Conservation (phyloP, 345 rosid genomes). For the Eucalyptus marginata region DNA sequence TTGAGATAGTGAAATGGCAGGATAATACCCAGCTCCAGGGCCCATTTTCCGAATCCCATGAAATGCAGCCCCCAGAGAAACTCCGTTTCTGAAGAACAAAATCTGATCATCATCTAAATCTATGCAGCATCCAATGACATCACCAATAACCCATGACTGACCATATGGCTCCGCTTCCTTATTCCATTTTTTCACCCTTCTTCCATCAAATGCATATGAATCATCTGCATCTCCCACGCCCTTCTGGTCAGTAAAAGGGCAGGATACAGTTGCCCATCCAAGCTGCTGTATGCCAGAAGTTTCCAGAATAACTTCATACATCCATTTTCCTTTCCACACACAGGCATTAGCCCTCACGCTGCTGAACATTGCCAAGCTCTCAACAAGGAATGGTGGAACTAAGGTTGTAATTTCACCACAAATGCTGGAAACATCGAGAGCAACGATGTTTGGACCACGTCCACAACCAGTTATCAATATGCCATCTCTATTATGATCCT, state of each 20-base stretch:
- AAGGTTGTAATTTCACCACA: constrained; percentile 72
- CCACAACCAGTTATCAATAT: constrained; percentile 35
- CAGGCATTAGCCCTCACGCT: constrained; percentile 76
- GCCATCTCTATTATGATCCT: constrained; percentile 38
- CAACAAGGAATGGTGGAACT: constrained; percentile 64
- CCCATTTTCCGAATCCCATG: constrained; percentile 65
- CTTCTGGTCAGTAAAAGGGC: constrained; percentile 84
- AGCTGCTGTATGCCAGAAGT: constrained; percentile 91
- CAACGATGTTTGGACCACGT: constrained; percentile 30
- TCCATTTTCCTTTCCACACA: constrained; percentile 97
- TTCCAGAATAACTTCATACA: constrained; percentile 91
- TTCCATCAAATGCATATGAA: constrained; percentile 98
- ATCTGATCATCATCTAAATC: constrained; percentile 66
- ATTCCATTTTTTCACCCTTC: constrained; percentile 87
- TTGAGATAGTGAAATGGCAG: constrained; percentile 86
- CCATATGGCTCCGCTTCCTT: constrained; percentile 72
- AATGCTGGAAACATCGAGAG: constrained; percentile 58
- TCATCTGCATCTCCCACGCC: constrained; percentile 99
- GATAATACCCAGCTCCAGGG: constrained; percentile 79
- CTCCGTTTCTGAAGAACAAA: constrained; percentile 73
- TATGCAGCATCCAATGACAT: constrained; percentile 90
- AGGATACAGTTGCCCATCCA: constrained; percentile 91
- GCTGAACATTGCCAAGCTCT: constrained; percentile 86
- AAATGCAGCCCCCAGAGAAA: constrained; percentile 78
- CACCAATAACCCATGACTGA: constrained; percentile 88